Evolutionary conservation across 2,329 filamentous ascomycete genomes (phyloP).

Genomic region (Emergomyces pasteurianus): DNA sequence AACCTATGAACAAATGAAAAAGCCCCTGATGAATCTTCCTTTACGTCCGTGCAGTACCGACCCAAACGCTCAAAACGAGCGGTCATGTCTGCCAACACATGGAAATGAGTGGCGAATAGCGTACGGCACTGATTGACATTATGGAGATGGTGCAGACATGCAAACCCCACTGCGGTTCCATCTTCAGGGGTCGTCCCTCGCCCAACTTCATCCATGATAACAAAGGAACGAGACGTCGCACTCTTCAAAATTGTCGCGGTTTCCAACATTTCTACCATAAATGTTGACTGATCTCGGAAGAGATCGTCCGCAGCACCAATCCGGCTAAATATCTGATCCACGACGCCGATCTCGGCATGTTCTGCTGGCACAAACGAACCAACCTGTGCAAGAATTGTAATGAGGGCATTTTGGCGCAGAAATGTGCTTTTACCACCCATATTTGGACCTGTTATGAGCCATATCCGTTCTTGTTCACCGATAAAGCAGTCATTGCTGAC

Average conservation of each 20-base stretch:
- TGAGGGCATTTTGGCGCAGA: slow-evolving; percentile 85
- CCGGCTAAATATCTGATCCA: slow-evolving; percentile 92
- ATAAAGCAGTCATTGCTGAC: slow-evolving; percentile 77
- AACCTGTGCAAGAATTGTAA: slow-evolving; percentile 83
- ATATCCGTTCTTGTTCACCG: slow-evolving; percentile 59
- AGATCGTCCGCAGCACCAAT: slow-evolving; percentile 90
- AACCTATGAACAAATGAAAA: slow-evolving; percentile 84
- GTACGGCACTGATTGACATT: slow-evolving; percentile 64
- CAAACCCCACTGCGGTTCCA: slow-evolving; percentile 79
- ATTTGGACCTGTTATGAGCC: slow-evolving; percentile 71
- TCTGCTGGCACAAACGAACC: slow-evolving; percentile 86
- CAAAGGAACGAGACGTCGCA: slow-evolving; percentile 74
- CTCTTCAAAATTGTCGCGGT: slow-evolving; percentile 79
- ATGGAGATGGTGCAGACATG: slow-evolving; percentile 73
- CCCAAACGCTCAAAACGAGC: slow-evolving; percentile 46
- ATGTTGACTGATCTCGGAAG: slow-evolving; percentile 90
- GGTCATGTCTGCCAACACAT: slow-evolving; percentile 68
- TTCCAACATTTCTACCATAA: slow-evolving; percentile 99
- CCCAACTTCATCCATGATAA: slow-evolving; percentile 97
- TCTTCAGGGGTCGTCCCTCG: slow-evolving; percentile 89
- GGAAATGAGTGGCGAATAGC: slow-evolving; percentile 93
- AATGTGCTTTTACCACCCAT: slow-evolving; percentile 98
- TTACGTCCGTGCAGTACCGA: slow-evolving; percentile 80
- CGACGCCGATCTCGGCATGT: slow-evolving; percentile 73
- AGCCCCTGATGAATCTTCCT: slow-evolving; percentile 54